Percentiles rank a stretch among this genome's conserved stretches.
Evolutionary conservation across 306 rosid species (phyloP).

Genomic region (Ammopiptanthus mongolicus): DNA sequence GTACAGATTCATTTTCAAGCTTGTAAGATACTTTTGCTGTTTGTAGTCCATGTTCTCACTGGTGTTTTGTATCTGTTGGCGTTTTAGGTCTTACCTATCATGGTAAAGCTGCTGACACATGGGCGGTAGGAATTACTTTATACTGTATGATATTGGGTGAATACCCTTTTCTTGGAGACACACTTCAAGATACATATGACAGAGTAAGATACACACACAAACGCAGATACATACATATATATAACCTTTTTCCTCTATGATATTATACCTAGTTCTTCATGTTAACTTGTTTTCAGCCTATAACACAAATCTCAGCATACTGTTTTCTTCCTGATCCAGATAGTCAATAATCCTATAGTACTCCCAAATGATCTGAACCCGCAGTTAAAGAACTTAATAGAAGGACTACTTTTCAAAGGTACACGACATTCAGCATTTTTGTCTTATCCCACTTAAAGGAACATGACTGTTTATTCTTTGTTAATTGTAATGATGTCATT

Average conservation of each 20-base stretch:
- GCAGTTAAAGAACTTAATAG: slow-evolving; percentile 54
- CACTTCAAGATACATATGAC: slow-evolving; percentile 96
- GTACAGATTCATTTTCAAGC: slow-evolving; percentile 31
- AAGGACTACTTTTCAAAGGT: slow-evolving; percentile 94
- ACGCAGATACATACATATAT: no score
- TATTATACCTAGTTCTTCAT: background rate
- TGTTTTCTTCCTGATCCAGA: slow-evolving; percentile 47
- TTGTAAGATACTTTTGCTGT: slow-evolving; percentile 3
- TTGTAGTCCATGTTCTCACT: slow-evolving; percentile 1
- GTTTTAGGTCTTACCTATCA: slow-evolving; percentile 65
- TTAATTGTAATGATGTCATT: background rate
- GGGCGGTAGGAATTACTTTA: slow-evolving; percentile 97
- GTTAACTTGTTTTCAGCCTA: slow-evolving; percentile 19
- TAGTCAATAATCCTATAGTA: slow-evolving; percentile 67
- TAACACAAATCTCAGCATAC: background rate
- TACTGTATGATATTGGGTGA: slow-evolving; percentile 88
- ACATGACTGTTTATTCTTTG: background rate
- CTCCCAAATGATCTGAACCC: slow-evolving; percentile 77
- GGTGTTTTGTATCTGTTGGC: background rate
- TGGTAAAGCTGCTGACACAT: slow-evolving; percentile 90
- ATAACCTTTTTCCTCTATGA: background rate
- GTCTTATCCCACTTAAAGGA: background rate
- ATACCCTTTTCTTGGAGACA: slow-evolving; percentile 94
- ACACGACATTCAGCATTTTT: background rate
- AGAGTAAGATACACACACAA: slow-evolving; percentile 42